phyloP scores from a whole-genome alignment of 2,329 filamentous ascomycete species.

The Apiospora rasikravindrae region DNA sequence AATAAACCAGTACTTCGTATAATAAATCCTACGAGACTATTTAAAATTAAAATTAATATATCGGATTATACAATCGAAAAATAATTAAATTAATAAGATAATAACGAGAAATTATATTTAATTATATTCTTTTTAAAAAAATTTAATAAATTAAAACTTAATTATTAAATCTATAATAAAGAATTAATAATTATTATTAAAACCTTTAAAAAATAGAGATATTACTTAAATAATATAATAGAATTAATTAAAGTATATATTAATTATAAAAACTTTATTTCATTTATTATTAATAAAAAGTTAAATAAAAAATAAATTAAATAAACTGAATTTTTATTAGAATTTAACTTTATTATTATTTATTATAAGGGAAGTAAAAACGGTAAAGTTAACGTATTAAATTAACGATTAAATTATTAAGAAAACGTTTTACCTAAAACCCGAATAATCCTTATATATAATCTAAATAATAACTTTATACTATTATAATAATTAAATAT shows the following conservation, averaged over 20 bases:
- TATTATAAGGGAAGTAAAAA: background rate
- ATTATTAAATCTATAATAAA: background rate
- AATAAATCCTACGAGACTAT: too few relatives aligned
- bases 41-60: too few relatives aligned
- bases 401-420: background rate
- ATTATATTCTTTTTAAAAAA: background rate
- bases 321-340: background rate
- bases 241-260: slow-evolving; percentile 22
- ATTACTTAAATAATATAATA: slow-evolving; percentile 16
- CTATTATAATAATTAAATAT: background rate
- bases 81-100: too few relatives aligned
- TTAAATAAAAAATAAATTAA: background rate
- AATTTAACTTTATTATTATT: background rate
- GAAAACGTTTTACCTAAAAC: background rate
- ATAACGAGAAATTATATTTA: too few relatives aligned
- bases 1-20: too few relatives aligned
- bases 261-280: background rate
- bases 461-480: slow-evolving; percentile 16
- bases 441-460: slow-evolving; percentile 18
- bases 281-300: background rate
- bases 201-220: slow-evolving; percentile 12
- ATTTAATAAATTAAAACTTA: background rate
- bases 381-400: background rate
- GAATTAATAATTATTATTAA: slow-evolving; percentile 1
- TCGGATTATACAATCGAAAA: too few relatives aligned